Base-by-base conservation (phyloP, 371 early-diverging fungal species). In the Zopfochytrium polystomum region DNA sequence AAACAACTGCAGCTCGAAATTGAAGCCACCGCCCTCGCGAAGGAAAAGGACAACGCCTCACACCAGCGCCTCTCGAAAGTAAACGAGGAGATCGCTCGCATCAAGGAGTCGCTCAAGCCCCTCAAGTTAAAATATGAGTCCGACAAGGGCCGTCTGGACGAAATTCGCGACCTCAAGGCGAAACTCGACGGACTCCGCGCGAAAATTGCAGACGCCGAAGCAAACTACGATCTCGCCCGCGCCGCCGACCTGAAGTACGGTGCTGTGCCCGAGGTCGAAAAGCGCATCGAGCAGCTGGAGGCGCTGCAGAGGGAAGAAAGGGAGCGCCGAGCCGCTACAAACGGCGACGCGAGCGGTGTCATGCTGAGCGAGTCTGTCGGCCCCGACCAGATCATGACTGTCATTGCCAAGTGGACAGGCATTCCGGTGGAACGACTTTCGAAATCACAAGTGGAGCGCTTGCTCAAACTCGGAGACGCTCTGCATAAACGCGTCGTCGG, bases 11-110 rank as follows among this genome's bases (percentile, higher is more conserved):
- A 93, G 75, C 82, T 96, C 18, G 95, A 97, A 69, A 90, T 97
- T 59, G 98, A 97, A 74, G 91, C 89, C 45, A 90, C 90, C 20
- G 97, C 97, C 0, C 74, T 97, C 35, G 78, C 80, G 49, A 94
- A 94, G 76, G 97, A 97, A 67, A 91, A 92, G 77, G 91, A 91
- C 70, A 75, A 83, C 46, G 84, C 85, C 20, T 75, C 79, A 13
- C 80, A 87, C 52, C 84, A 85, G 45, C 88, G 96, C 11, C 78
- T 94, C 18, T 67, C 76, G 25, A 81, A 84, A 56, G 92, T 93
- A 27, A 80, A 86, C 26, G 87, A 89, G 63, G 93, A 96, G 67
- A 89, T 96, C 74, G 72, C 86, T 0, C 80, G 77, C 33, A 74
- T 96, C 23, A 49, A 87, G 23, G 96, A 95, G 58, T 84, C 93